Conservation (phyloP, 2,329 filamentous ascomycete species). For the Orbilia brochopaga region DNA sequence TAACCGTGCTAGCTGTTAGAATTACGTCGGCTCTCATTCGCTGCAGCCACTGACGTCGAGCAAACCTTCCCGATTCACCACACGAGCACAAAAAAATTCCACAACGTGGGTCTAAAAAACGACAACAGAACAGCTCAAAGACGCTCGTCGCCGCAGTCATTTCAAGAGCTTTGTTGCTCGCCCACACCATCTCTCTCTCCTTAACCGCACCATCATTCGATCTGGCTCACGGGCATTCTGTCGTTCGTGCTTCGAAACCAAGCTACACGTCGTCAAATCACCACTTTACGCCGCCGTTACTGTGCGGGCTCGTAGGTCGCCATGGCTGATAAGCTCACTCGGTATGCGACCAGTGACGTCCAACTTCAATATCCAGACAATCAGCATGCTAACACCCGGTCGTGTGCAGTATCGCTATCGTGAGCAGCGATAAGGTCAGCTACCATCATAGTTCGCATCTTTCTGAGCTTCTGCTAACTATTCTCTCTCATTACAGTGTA, state of each 20-base stretch:
- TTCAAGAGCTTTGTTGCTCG: slow-evolving; percentile 30
- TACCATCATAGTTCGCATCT: slow-evolving; percentile 49
- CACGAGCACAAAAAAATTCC: slow-evolving; percentile 43
- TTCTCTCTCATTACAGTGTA: slow-evolving; percentile 70
- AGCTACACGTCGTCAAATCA: slow-evolving; percentile 33
- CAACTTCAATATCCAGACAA: slow-evolving; percentile 8
- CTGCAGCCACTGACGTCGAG: slow-evolving; percentile 7
- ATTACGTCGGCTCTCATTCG: slow-evolving; percentile 46
- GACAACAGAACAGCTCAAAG: slow-evolving; percentile 51
- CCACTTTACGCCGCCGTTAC: slow-evolving; percentile 55
- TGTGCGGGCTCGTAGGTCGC: slow-evolving; percentile 51
- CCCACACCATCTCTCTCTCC: slow-evolving; percentile 7
- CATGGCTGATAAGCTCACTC: slow-evolving; percentile 94
- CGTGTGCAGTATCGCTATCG: slow-evolving; percentile 84
- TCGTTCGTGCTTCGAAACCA: background rate
- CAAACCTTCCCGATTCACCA: slow-evolving; percentile 46
- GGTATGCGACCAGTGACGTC: slow-evolving; percentile 66
- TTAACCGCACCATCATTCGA: slow-evolving; percentile 12
- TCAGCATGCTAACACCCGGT: slow-evolving; percentile 26
- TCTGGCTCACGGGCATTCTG: background rate
- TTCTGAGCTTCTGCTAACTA: slow-evolving; percentile 55
- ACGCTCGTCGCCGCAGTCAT: slow-evolving; percentile 3
- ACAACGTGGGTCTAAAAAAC: slow-evolving; percentile 46
- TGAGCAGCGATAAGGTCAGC: slow-evolving; percentile 94
- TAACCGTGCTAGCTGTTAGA: slow-evolving; percentile 11